Evolutionary conservation across 2,329 filamentous ascomycete species (phyloP), one percentile per base, ranked within the genome.

Genomic region (Cylindrodendrum hubeiense): DNA sequence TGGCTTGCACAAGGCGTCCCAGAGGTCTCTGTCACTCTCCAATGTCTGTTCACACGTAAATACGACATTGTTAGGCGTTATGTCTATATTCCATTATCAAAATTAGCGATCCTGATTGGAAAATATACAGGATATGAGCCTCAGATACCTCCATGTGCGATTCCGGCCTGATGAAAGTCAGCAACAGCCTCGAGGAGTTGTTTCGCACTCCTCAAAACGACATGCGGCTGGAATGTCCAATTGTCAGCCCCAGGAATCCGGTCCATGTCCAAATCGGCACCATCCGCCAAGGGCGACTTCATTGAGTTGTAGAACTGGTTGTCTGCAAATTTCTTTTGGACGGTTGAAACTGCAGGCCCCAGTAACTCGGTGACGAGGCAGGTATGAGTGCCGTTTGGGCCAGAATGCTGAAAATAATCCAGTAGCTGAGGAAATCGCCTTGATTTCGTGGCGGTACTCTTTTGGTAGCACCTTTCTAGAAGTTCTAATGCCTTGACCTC

Each of bases 101-200:
- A n/a, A 19, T 49, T 28, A 41, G 33, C 22, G 12, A 6, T 24
- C 12, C 10, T 3, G 15, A 30, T 30, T 21, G 19, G 24, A 17
- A 2, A 21, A 13, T 19, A 13, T 13, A 21, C 12, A 17, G 19
- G 22, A 12, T 3, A 15, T 10, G 9, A 10, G 50, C 8, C 5
- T n/a, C 46, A 33, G 19, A 51, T 67, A 66, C 66, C 59, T 58
- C 66, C 63, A 50, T 67, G 66, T 3, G 52, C 51, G 13, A 63
- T 28, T 6, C 55, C 59, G 22, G 34, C 43, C 9, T 60, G 22
- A 13, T 60, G 54, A 10, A 39, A 21, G 28, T 28, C 24, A 57
- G 44, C n/a, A 30, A 46, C 39, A 46, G 50, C 52, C 26, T 66
- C 55, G 3, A 67, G 54, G 19, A 66, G 46, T 12, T 66, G 66